Base-by-base conservation (phyloP, 345 rosid genomes). In the Camelina laxa region DNA sequence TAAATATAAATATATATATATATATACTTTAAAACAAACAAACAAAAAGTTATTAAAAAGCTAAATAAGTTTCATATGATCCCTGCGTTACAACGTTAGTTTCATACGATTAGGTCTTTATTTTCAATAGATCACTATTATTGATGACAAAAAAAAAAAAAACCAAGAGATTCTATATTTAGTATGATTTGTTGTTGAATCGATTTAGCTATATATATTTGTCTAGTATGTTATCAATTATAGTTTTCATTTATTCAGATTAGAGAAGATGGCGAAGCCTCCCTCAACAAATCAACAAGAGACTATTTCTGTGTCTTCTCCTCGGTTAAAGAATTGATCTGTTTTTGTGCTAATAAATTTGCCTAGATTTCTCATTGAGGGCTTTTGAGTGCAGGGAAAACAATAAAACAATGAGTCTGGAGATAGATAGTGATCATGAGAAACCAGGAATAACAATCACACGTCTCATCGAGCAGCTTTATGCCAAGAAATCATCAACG, bases 381-480 rank as follows among this genome's bases (percentile, higher is more conserved):
- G 71, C 42, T 55, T 63, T 60, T 73, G 17, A 10, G 59, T 55
- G 14, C 75, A 90, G 97, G 83, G 89, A 82, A 49, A 72, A 67
- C 67, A 72, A 84, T 83, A 86, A 84, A 76, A 67, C 78, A 60
- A 22, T 67, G 14, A 82, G 77, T 36, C 3, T 36, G 0, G 77
- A 78, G 35, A 80, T 80, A 84, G 87, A 84, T 27, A 27, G 4
- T 75, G 89, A 83, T 65, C 79, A 82, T 1, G 96, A 89, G 42
- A 72, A 84, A 72, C 83, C 84, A 49, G 76, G 86, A 86, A 84
- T 82, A 50, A 85, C 84, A 5, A 87, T 93, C 78, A 87, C 94
- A 76, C 81, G 76, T 45, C 84, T 85, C 57, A 80, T 93, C 45
- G 98, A 93, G 83, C 92, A 87, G 60, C 91, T 93, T 45, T 94